These are phyloP conservation scores for Rhizopogon vesiculosus DNA, from an alignment of 768 basidiomycete genomes.

Conservation along the genomic window DNA sequence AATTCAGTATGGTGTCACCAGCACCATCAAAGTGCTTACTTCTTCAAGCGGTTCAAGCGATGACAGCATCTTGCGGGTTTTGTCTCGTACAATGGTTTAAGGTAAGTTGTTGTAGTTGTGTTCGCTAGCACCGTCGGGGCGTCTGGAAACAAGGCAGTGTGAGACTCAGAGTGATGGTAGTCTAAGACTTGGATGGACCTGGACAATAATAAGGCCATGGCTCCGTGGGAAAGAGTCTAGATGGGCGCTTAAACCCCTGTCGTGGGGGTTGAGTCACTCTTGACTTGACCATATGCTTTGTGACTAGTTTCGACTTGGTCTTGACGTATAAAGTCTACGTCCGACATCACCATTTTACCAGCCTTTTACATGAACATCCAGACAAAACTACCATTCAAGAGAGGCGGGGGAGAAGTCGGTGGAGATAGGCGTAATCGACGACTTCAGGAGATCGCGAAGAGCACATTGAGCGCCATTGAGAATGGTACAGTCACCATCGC, in stretches of 20 bases:
- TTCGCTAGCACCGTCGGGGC: not conserved
- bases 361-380: not conserved
- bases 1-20: not conserved
- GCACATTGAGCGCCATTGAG: slow-evolving; percentile 45
- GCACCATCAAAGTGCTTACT: slow-evolving; percentile 10
- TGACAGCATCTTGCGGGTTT: slow-evolving; percentile 11
- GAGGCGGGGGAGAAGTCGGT: not conserved
- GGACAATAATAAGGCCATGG: no score
- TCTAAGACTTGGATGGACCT: no score
- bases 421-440: slow-evolving; percentile 4
- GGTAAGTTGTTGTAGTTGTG: not conserved
- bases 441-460: slow-evolving; percentile 41
- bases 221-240: no score
- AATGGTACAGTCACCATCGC: slow-evolving; percentile 35
- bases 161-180: not conserved
- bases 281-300: no score
- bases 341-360: not conserved
- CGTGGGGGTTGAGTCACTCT: no score
- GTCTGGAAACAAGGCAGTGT: not conserved
- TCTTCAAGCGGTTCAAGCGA: slow-evolving; percentile 25
- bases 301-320: no score
- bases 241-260: no score
- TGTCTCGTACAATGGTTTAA: not conserved
- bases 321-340: no score
- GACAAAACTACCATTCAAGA: slow-evolving; percentile 3